These are phyloP conservation scores for Leptodermis oblonga DNA, from an alignment of 257 asterid genomes.

Conservation along the genomic window DNA sequence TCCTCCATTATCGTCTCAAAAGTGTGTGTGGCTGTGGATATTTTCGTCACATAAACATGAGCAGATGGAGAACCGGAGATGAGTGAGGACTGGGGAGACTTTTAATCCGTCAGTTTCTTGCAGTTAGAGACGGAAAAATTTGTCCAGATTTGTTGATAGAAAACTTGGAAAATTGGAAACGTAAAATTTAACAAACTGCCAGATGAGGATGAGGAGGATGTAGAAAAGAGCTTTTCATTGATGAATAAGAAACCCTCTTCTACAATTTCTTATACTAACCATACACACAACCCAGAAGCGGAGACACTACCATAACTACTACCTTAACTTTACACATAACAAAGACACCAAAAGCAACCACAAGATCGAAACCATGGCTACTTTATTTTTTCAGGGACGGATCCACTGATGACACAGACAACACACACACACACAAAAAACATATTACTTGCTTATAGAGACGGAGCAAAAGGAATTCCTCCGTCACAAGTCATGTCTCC, in stretches of 20 bases:
- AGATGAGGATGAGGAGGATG: no score
- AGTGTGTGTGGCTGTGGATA: no score
- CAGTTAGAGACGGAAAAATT: no score
- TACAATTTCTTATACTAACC: neutral
- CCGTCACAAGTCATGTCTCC: slow-evolving; percentile 22
- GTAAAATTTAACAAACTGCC: no score
- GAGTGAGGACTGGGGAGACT: no score
- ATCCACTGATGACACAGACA: neutral
- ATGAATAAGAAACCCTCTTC: neutral
- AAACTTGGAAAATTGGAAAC: no score
- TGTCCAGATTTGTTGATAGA: no score
- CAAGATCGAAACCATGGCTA: neutral
- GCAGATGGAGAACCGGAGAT: no score
- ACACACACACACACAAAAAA: slow-evolving; percentile 11
- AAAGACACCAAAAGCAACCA: slow-evolving; percentile 13
- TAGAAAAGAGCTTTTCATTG: slow-evolving; percentile 4
- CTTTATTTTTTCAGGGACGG: slow-evolving; percentile 10
- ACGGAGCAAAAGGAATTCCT: neutral
- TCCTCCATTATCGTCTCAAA: no score
- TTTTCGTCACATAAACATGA: no score
- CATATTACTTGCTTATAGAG: neutral
- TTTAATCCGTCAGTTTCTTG: no score
- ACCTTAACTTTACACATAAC: neutral
- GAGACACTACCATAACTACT: neutral
- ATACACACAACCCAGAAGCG: neutral